Base-by-base conservation (phyloP, 2,329 filamentous ascomycete genomes). In the Fusarium hostae region DNA sequence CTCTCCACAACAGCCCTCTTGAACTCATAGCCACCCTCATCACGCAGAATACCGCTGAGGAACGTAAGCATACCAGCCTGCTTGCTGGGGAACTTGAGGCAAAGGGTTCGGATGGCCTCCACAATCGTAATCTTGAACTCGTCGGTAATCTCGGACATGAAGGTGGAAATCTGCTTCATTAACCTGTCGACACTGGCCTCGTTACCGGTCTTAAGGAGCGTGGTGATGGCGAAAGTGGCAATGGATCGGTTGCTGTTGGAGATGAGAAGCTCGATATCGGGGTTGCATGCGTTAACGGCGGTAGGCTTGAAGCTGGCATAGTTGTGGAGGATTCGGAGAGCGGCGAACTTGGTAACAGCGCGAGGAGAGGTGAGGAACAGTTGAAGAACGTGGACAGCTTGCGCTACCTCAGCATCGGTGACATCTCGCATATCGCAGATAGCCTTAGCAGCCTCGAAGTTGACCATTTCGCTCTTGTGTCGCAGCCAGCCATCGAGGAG, bases 81-180 rank as follows among this genome's bases (percentile, higher is more conserved):
- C 85, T 99, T 99, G 84, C 90, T 95, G 37, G 96, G 96, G 85
- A 99, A 99, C 84, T 99, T 99, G 76, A 99, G 86, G 81, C 95
- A 98, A 43, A 99, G 85, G 6, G 96, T 98, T 68, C 96, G 92
- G 79, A 99, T 98, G 44, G 96, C 96, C 82, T 99, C 96, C 45
- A 99, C 95, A 78, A 99, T 97, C n/a, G 96, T 99, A 75, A 99
- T 97, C 87, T 98, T 99, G 87, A 99, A 99, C 82, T 99, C 96
- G 79, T 99, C 96, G 10, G 95, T 98, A 74, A 98, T 98, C 82
- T 98, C 96, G 8, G 95, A 94, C 96, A 99, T 98, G 85, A 99
- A 98, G 41, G 93, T 92, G 28, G 94, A 94, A 70, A 99, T 98
- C 82, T 98, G 95, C 88, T 98, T 98, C 94, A 99, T 98, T 74